These are phyloP conservation scores for Annulohypoxylon stygium DNA, from an alignment of 495 filamentous ascomycete species.

Conservation along the genomic window DNA sequence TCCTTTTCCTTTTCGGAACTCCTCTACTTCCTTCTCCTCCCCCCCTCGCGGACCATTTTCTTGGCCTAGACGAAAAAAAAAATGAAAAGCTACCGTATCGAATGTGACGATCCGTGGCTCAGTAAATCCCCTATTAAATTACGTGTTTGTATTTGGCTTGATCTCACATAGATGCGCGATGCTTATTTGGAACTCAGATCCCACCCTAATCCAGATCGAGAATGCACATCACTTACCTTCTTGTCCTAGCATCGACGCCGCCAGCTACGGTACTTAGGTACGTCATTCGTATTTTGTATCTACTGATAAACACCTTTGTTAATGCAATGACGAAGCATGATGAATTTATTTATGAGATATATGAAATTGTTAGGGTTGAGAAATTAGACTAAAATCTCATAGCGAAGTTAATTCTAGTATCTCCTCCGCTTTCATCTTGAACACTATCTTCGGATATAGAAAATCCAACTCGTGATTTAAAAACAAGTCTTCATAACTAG, in stretches of 20 bases:
- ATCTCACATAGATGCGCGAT: not conserved
- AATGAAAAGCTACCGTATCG: not conserved
- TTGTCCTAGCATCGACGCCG: not conserved
- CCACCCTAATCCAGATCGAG: not conserved
- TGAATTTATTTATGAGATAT: not conserved
- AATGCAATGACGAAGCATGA: not conserved
- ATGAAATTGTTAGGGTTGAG: too few relatives aligned
- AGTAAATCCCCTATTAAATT: slow-evolving; percentile 3
- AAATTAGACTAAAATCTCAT: too few relatives aligned
- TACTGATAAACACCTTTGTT: too few relatives aligned
- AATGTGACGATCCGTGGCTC: slow-evolving; percentile 15
- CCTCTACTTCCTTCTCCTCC: not conserved
- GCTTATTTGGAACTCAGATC: slow-evolving; percentile 1
- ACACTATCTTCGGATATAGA: too few relatives aligned
- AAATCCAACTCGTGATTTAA: too few relatives aligned
- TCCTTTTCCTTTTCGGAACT: not conserved
- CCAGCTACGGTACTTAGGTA: not conserved
- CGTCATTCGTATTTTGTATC: too few relatives aligned
- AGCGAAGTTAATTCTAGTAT: not conserved
- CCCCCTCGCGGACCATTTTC: not conserved
- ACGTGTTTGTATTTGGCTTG: slow-evolving; percentile 12
- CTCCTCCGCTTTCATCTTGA: not conserved
- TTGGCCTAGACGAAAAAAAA: not conserved
- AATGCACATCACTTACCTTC: slow-evolving; percentile 3
- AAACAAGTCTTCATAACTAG: too few relatives aligned